phyloP scores from a whole-genome alignment of 23 red algal species.

The Cyanidiococcus yangmingshanensis region DNA sequence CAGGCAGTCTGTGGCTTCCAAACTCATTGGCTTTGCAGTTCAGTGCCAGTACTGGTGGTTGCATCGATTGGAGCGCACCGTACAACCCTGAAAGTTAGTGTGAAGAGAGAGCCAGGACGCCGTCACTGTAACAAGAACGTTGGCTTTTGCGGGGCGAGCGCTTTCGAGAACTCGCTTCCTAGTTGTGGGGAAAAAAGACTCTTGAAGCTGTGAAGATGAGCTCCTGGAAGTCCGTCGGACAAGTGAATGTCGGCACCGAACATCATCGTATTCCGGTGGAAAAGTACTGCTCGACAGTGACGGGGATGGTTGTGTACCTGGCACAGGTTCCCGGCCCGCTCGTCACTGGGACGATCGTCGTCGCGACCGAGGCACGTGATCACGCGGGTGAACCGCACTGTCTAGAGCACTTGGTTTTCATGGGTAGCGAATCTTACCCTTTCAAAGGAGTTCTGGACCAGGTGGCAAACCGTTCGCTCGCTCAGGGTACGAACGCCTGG shows the following conservation, averaged over 20 bases:
- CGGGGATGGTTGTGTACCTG: neutral
- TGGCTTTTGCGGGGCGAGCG: no score
- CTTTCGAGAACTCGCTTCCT: no score
- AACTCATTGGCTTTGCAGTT: no score
- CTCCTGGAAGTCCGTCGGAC: neutral
- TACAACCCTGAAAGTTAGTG: no score
- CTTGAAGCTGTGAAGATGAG: no score
- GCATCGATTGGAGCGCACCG: no score
- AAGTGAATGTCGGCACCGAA: neutral
- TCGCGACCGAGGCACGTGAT: conserved; percentile 33
- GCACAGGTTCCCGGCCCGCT: conserved; percentile 3
- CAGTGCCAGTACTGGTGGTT: no score
- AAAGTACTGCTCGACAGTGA: neutral
- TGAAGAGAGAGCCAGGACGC: no score
- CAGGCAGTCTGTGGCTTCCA: no score
- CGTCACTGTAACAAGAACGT: no score
- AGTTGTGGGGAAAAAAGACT: no score
- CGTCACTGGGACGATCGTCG: neutral
- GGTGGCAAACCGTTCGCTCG: conserved; percentile 59
- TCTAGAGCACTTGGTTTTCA: conserved; percentile 91
- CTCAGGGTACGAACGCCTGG: conserved; percentile 92
- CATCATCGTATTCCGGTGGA: neutral
- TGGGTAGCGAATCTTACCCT: conserved; percentile 70
- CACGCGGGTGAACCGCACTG: conserved; percentile 79
- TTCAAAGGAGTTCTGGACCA: conserved; percentile 69